Conservation (phyloP, 345 rosid genomes). For the Rhodamnia argentea region DNA sequence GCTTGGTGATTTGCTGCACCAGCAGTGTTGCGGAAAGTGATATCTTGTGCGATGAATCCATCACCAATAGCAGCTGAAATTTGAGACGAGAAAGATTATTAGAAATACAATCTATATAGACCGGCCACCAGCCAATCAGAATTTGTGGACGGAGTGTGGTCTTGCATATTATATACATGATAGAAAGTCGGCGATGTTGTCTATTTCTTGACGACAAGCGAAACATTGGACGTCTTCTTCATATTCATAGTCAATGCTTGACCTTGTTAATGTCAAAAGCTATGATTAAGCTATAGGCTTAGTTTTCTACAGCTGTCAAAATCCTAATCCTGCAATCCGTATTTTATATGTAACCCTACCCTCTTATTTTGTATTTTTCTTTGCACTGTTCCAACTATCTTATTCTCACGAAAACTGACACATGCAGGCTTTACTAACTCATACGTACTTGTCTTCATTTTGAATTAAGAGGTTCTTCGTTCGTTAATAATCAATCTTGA, state of each 20-base stretch:
- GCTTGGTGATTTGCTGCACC: constrained; percentile 60
- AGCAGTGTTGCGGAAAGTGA: constrained; percentile 62
- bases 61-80: constrained; percentile 55
- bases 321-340: neutral
- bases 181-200: neutral
- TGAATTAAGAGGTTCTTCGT: constrained; percentile 9
- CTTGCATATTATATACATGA: neutral
- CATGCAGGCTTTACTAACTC: constrained; percentile 44
- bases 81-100: neutral
- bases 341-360: neutral
- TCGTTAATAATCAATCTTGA: neutral
- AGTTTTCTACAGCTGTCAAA: neutral
- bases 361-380: neutral
- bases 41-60: constrained; percentile 43
- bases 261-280: neutral
- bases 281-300: neutral
- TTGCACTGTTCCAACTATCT: neutral
- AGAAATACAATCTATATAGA: neutral
- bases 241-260: neutral
- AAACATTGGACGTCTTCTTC: neutral
- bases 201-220: neutral
- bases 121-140: neutral
- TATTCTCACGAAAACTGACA: neutral
- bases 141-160: neutral
- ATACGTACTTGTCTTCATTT: neutral